Base-by-base conservation (phyloP, 345 rosid species). In the Tarenaya hassleriana region DNA sequence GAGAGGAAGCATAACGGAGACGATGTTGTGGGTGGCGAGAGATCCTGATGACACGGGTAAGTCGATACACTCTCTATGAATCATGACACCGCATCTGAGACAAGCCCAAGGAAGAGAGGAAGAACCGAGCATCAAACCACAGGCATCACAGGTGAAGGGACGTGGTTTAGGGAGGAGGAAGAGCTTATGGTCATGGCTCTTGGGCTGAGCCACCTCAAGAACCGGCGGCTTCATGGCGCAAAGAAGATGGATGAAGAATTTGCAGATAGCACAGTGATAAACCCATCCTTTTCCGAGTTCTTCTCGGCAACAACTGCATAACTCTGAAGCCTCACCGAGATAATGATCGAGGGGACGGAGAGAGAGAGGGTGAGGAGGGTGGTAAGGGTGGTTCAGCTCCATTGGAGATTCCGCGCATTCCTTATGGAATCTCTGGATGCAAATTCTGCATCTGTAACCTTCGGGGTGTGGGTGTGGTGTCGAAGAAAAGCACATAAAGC, bases 391-490 rank as follows among this genome's bases (percentile, higher is more conserved):
- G 31, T 42, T 42, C 49, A 55, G 29, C 7, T 6, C 16, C 29
- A 41, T 8, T 1, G 48, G 59, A 41, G 60, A n/a, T 39, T 55
- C 60, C 5, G 41, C 27, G 0, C 60, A 55, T 55, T 55, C 50
- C 43, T 42, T 55, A 48, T 55, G 60, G 18, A 10, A 55, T 0
- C 0, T 4, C n/a, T 39, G 31, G 6, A 29, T 41, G n/a, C 54
- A 34, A 9, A 5, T 7, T 11, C 1, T 34, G 7, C 1, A 24
- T 1, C 17, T 8, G 3, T 6, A 24, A 24, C 29, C 29, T 2
- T 24, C 29, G 29, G 29, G 2, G 5, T 24, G 29, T 24, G 29
- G 29, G 5, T 2, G 5, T 21, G 27, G 17, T 16, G 29, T 2
- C 29, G 5, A 5, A 24, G 29, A 24, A 24, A 2, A 2, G 5